Evolutionary conservation across 495 filamentous ascomycete species (phyloP), one percentile per base, ranked within the genome.

Genomic region (Xylaria scruposa): DNA sequence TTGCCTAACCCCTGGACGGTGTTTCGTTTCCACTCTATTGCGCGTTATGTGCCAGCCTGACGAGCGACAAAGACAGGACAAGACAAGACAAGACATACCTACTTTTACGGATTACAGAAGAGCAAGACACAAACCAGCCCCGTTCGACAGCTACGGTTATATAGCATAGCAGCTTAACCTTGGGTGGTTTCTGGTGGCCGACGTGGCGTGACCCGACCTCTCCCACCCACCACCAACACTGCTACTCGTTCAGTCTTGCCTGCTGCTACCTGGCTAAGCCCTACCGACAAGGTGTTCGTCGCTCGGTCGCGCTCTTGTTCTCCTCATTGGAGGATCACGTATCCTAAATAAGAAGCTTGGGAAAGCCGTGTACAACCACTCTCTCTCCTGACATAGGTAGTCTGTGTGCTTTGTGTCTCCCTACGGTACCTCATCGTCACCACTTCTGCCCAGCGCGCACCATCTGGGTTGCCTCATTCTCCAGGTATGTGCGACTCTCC

Each of bases 211-310:
- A 64, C 42, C 29, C 33, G 33, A 60, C 58, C 31, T 60, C 21
- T 26, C 26, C 64, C 49, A 67, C 65, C 29, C 29, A 36, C 47
- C 31, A 21, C 29, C 21, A 42, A 17, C 17, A 9, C 59, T 60
- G 15, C 58, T 49, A 60, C 56, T 63, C n/a, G 60, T 44, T 19
- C 38, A 10, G 0, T 60, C 38, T 42, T 0, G n/a, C n/a, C 49
- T 51, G 24, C 21, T 31, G 67, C 17, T 40, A 62, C 44, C 12
- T 29, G 46, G 31, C 68, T 70, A 70, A 70, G 68, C 68, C 68
- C 59, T 54, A 64, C 56, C 59, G 68, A 44, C 36, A 54, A 61
- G 68, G 68, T 63, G 58, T 44, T 70, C 68, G 47, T 70, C 38
- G 26, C 47, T n/a, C 68, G 31, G 58, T 63, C 68, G 56, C 31